Percentiles rank a stretch among this genome's conserved stretches.
phyloP scores from a whole-genome alignment of 2,329 filamentous ascomycete species.

The Lachnellula subtilissima region DNA sequence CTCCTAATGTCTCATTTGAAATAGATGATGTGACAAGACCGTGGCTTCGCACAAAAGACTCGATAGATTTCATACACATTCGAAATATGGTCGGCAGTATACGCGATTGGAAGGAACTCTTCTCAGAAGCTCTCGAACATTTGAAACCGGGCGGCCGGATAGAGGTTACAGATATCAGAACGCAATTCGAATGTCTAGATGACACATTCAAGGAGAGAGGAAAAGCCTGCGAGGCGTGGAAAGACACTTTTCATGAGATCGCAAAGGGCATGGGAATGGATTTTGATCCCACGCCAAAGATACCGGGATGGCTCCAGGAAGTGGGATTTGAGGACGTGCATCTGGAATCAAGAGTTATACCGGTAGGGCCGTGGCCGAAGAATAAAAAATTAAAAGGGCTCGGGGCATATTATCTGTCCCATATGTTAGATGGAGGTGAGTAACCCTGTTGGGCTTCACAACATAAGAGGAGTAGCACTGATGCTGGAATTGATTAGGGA shows the following conservation, averaged over 20 bases:
- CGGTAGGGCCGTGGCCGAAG: constrained; percentile 30
- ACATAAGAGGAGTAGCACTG: not conserved
- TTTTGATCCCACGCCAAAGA: constrained; percentile 16
- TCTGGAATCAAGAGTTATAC: constrained; percentile 19
- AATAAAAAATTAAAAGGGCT: constrained; percentile 29
- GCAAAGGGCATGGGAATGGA: constrained; percentile 14
- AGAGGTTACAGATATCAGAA: constrained; percentile 18
- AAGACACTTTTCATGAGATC: constrained; percentile 7
- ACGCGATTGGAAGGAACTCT: constrained; percentile 49
- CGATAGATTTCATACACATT: constrained; percentile 56
- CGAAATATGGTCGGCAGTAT: constrained; percentile 53
- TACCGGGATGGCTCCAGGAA: constrained; percentile 26
- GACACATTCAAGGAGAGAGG: constrained; percentile 11
- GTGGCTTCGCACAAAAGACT: constrained; percentile 38
- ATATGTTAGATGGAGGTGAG: constrained; percentile 16
- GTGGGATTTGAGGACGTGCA: constrained; percentile 39
- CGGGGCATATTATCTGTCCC: constrained; percentile 21
- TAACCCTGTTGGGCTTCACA: not conserved
- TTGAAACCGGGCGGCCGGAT: constrained; percentile 20
- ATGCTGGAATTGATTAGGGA: not conserved
- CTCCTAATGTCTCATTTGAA: constrained; percentile 56
- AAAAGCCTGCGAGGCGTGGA: constrained; percentile 11
- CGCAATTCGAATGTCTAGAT: constrained; percentile 15
- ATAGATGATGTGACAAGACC: constrained; percentile 57
- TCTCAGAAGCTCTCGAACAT: constrained; percentile 42